Evolutionary conservation across 1,284 basidiomycete genomes (phyloP), one percentile per base, ranked within the genome.

Genomic region (Rhodotorula sp.): DNA sequence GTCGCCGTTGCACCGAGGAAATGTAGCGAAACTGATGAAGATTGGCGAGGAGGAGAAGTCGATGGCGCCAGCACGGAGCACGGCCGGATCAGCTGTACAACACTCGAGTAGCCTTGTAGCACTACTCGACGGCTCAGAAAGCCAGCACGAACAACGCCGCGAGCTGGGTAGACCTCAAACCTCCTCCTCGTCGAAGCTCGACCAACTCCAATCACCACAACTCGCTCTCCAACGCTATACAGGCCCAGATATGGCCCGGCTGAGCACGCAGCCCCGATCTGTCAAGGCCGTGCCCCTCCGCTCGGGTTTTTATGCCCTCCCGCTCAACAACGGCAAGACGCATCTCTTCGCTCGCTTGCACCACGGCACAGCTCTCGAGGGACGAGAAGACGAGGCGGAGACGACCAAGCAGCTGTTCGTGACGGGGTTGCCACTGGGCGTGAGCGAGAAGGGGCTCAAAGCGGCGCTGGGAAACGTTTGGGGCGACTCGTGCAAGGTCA

Each of bases 251-350:
- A 68, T 68, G 67, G 52, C 47, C 3, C 54, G 54, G 31, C 50
- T 72, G 13, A 24, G 62, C 0, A 72, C 70, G 0, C 70, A 72
- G 53, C 67, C 67, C 6, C 47, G 50, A 4, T 24, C 10, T 10
- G 37, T n/a, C 31, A 34, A n/a, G 61, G 55, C 55, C 3, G 20
- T 68, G 4, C 40, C 63, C 0, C 55, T 73, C 8, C 66, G 68
- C 10, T 68, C 66, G 1, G 68, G 69, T 13, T 73, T 70, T 59
- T 65, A 56, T 46, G 68, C 64, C 5, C 65, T 73, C 30, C 71
- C 71, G 20, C 58, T 73, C 66, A 44, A 47, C 40, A 11, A n/a
- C 46, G 52, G 59, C 16, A 18, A 46, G 28, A 18, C 18, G 1
- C 48, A 57, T 31, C 66, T 73, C 55, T 68, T 66, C 34, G 67